Percentiles rank a stretch among this genome's conserved stretches.
Conservation (phyloP, 2,329 filamentous ascomycete genomes). For the Penicillium sp. region DNA sequence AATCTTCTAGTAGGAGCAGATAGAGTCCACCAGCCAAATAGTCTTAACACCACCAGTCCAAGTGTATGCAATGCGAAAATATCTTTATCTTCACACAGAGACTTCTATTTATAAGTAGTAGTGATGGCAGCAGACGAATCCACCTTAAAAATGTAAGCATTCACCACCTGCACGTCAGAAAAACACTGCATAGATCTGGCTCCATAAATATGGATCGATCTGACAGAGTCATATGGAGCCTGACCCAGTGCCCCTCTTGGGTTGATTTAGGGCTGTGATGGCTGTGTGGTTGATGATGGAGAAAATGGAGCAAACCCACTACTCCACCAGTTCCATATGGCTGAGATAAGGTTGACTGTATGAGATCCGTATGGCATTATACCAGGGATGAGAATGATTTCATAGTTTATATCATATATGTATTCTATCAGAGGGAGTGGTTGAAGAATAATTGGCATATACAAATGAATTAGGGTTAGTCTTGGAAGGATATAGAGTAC, state of each 20-base stretch:
- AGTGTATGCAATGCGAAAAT: background rate
- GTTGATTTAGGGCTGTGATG: constrained; percentile 8
- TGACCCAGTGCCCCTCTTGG: constrained; percentile 17
- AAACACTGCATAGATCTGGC: background rate
- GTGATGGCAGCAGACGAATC: background rate
- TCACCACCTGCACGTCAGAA: constrained; percentile 5
- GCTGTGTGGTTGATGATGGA: constrained; percentile 9
- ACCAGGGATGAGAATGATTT: too few species aligned
- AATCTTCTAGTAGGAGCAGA: background rate
- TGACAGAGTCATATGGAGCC: constrained; percentile 6
- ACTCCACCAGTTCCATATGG: constrained; percentile 21
- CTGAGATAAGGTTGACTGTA: background rate
- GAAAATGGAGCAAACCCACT: constrained; percentile 12
- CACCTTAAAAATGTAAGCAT: background rate
- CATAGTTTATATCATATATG: background rate
- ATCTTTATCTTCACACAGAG: background rate
- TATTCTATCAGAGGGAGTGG: background rate
- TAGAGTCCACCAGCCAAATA: background rate
- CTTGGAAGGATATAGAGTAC: background rate
- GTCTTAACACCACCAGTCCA: too few species aligned
- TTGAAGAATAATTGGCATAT: background rate
- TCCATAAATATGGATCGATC: constrained; percentile 8
- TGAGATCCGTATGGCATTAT: background rate
- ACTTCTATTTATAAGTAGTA: background rate
- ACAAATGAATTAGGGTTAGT: background rate